Evolutionary conservation across 1,284 basidiomycete species (phyloP).

Genomic region (Microbotryum scabiosae): DNA sequence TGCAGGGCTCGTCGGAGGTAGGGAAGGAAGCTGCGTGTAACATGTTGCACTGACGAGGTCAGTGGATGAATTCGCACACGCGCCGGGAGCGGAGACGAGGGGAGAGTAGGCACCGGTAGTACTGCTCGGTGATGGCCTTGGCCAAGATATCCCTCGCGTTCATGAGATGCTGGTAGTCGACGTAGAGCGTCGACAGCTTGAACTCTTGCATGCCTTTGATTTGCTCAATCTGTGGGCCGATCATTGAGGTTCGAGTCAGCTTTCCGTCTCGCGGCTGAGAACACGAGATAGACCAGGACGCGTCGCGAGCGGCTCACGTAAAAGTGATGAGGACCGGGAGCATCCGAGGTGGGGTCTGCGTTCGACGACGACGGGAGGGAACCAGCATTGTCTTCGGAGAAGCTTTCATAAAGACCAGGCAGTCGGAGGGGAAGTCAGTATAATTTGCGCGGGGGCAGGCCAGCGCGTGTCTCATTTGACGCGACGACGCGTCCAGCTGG

Average conservation of each 20-base stretch:
- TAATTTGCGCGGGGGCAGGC: too few species aligned
- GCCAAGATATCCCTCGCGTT: conserved; percentile 85
- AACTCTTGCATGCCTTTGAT: conserved; percentile 88
- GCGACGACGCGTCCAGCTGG: too few species aligned
- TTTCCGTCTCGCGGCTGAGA: not conserved
- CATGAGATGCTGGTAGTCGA: conserved; percentile 87
- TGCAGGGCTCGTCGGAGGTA: conserved; percentile 85
- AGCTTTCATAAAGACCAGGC: conserved; percentile 47
- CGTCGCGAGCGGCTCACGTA: conserved; percentile 35
- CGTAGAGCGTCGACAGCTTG: conserved; percentile 87
- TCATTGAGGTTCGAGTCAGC: conserved; percentile 46
- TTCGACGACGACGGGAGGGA: conserved; percentile 62
- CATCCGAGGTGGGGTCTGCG: conserved; percentile 47
- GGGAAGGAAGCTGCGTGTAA: conserved; percentile 61
- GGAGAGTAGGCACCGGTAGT: conserved; percentile 57
- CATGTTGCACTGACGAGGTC: not conserved
- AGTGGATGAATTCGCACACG: not conserved
- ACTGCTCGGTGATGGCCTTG: conserved; percentile 83
- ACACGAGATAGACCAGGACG: too few species aligned
- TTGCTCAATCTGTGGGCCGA: conserved; percentile 74
- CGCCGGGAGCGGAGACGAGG: too few species aligned
- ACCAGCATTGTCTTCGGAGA: conserved; percentile 59
- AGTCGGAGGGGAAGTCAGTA: too few species aligned
- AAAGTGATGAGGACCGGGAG: conserved; percentile 43
- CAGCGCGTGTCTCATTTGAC: not conserved